A percentile compares a stretch with the other conserved stretches of the same genome.
phyloP scores from a whole-genome alignment of 2,329 filamentous ascomycete species.

The Albophoma yamanashiensis region DNA sequence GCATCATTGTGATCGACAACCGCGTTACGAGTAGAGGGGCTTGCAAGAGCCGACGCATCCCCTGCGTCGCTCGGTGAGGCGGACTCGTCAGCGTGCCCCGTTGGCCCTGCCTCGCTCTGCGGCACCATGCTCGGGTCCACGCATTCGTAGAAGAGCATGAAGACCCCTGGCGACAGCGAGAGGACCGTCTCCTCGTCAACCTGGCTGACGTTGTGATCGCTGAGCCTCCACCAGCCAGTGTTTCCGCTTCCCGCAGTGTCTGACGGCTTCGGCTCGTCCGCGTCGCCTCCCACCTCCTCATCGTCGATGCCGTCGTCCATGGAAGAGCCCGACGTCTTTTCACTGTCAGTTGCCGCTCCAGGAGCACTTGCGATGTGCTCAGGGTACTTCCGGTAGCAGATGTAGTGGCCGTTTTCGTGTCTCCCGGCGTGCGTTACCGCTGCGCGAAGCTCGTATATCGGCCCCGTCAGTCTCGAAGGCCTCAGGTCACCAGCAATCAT shows the following conservation, averaged over 20 bases:
- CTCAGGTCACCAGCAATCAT: slow-evolving; percentile 55
- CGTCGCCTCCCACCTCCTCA: slow-evolving; percentile 3
- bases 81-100: slow-evolving; percentile 8
- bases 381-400: slow-evolving; percentile 73
- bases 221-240: slow-evolving; percentile 78
- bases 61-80: neutral
- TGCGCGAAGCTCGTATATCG: slow-evolving; percentile 67
- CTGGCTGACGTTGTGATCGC: slow-evolving; percentile 72
- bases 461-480: slow-evolving; percentile 42
- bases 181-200: slow-evolving; percentile 66
- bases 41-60: neutral
- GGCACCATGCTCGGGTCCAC: slow-evolving; percentile 43
- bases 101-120: slow-evolving; percentile 15
- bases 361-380: slow-evolving; percentile 8
- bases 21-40: neutral
- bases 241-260: slow-evolving; percentile 8
- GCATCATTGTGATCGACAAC: slow-evolving; percentile 1
- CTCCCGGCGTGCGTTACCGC: slow-evolving; percentile 82
- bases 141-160: slow-evolving; percentile 95
- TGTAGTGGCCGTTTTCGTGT: slow-evolving; percentile 93
- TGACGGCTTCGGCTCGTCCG: slow-evolving; percentile 2
- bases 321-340: neutral
- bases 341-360: neutral
- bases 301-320: slow-evolving; percentile 2
- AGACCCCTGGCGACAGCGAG: slow-evolving; percentile 63